These are phyloP conservation scores for Conticribra guillardii DNA, from an alignment of 108 stramenopile species.

Conservation along the genomic window DNA sequence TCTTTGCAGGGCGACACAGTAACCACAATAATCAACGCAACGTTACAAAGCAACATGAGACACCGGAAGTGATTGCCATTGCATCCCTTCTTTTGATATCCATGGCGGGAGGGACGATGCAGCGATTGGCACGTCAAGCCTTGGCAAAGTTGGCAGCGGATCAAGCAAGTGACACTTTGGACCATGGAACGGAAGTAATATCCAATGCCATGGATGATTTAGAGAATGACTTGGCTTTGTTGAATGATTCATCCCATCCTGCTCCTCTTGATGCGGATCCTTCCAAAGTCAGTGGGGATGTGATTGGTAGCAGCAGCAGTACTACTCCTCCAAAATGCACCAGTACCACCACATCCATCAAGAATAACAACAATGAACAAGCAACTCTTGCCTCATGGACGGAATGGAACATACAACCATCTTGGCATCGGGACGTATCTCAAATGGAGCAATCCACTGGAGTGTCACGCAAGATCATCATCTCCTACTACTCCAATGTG, in stretches of 20 bases:
- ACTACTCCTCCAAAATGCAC: not conserved
- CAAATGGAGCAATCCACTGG: constrained; percentile 38
- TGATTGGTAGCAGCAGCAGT: no score
- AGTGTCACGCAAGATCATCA: constrained; percentile 22
- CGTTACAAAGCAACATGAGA: constrained; percentile 3
- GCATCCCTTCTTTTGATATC: constrained; percentile 36
- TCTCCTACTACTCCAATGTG: constrained; percentile 33
- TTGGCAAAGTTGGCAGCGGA: no score
- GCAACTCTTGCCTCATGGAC: constrained; percentile 22
- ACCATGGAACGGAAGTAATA: not conserved
- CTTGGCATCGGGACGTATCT: constrained; percentile 43
- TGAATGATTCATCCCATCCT: not conserved
- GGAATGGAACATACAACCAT: constrained; percentile 36
- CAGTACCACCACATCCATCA: constrained; percentile 1
- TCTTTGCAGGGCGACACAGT: no score
- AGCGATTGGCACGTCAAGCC: constrained; percentile 35
- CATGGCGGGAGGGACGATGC: constrained; percentile 42
- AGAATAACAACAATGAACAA: not conserved
- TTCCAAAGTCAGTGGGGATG: no score
- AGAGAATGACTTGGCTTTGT: constrained; percentile 8
- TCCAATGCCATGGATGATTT: constrained; percentile 29
- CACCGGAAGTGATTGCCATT: constrained; percentile 35
- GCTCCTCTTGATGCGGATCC: no score
- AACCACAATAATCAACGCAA: no score
- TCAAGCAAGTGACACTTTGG: not conserved